These are phyloP conservation scores for Colletotrichum sp. DNA, from an alignment of 2,329 filamentous ascomycete genomes.

Conservation along the genomic window DNA sequence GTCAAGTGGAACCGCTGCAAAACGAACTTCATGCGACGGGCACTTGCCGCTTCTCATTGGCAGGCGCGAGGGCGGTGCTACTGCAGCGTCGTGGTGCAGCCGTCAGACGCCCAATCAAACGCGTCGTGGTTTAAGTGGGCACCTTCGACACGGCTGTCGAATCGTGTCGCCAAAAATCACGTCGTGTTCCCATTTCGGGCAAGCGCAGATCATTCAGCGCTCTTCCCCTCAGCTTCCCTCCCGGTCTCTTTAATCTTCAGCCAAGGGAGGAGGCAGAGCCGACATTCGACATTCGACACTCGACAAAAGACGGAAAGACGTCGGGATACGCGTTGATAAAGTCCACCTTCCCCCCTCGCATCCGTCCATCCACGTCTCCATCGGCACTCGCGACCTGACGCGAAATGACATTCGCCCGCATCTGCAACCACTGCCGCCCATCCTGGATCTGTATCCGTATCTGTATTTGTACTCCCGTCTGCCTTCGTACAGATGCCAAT, in stretches of 20 bases:
- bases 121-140: background rate
- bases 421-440: background rate
- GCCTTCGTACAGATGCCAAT: background rate
- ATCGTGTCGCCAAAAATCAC: background rate
- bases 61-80: background rate
- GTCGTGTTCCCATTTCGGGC: background rate
- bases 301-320: background rate
- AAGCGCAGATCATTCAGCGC: background rate
- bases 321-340: background rate
- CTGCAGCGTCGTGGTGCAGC: conserved; percentile 4
- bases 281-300: background rate
- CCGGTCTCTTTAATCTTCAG: background rate
- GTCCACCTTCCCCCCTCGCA: background rate
- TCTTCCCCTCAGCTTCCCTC: background rate
- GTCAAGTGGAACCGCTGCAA: background rate
- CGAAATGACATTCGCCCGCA: background rate
- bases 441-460: background rate
- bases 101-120: conserved; percentile 9
- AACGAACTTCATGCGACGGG: conserved; percentile 8
- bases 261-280: background rate
- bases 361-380: background rate
- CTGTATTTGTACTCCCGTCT: background rate
- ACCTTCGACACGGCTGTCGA: background rate
- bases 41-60: background rate
- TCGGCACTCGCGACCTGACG: background rate